Conservation (phyloP, 176 grass and related monocot species). For the Thinopyrum elongatum region DNA sequence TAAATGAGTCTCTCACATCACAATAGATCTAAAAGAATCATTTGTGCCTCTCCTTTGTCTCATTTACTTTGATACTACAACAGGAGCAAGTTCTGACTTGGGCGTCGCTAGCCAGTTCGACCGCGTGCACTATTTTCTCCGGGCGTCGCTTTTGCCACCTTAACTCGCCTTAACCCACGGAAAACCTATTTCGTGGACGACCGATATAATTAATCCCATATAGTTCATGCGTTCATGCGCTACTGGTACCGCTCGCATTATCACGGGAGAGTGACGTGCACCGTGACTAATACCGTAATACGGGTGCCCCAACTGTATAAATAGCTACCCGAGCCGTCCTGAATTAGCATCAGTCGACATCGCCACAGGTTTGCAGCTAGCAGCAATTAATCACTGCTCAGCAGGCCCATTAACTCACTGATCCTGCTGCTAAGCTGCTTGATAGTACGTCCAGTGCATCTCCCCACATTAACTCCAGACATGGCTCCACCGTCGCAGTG, state of each 20-base stretch:
- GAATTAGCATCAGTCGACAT: background rate
- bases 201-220: background rate
- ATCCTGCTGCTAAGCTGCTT: background rate
- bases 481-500: conserved; percentile 34
- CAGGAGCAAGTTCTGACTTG: background rate
- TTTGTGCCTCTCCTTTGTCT: too few species aligned
- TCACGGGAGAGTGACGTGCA: background rate
- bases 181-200: background rate
- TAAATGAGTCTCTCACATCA: too few species aligned
- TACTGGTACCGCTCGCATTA: background rate
- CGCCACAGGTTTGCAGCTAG: background rate
- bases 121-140: too few species aligned
- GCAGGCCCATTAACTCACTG: background rate
- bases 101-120: too few species aligned
- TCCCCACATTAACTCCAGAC: background rate
- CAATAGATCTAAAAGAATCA: too few species aligned
- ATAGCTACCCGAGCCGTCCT: conserved; percentile 11
- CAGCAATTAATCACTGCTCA: background rate
- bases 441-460: background rate
- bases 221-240: background rate
- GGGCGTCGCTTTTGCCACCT: background rate
- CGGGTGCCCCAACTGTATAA: background rate
- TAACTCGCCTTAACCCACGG: background rate
- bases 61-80: too few species aligned
- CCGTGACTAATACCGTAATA: too few species aligned